Base-by-base conservation (phyloP, 345 rosid species). In the Alliaria petiolata region DNA sequence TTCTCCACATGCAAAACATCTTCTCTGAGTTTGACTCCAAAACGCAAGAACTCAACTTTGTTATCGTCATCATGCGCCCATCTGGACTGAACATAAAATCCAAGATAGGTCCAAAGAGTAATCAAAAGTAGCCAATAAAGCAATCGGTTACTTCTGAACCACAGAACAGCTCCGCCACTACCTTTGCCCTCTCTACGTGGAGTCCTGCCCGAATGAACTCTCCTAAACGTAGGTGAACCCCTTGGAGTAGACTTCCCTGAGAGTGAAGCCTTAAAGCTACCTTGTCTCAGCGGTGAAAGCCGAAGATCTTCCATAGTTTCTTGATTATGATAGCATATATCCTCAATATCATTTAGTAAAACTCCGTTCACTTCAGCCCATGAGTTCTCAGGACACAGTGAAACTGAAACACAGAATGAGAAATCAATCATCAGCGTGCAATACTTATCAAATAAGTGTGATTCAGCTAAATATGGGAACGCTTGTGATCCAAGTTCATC, bases 51-150 rank as follows among this genome's bases (percentile, higher is more conserved):
- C 44, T 91, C 88, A 70, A 79, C 78, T 30, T 88, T 76, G 20
- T 81, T 86, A 76, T 81, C 80, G 67, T 90, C 85, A 83, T 87
- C 93, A 77, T 93, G 98, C 57, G 98, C 98, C 98, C 98, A 93
- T 72, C 86, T 81, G 50, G 98, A 93, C 85, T 93, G 98, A 10
- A 91, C 88, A 67, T 87, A 89, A 68, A 93, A 93, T 42, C 96
- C 98, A 76, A 93, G 93, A 79, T 91, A 93, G 61, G 98, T 77
- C 97, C 98, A 93, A 5, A 93, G 90, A 75, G 98, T 89, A 69
- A 93, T 93, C 80, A 93, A 84, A 67, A 93, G 96, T 72, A 93
- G 75, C 98, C 98, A 93, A 40, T 89, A 91, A 28, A 93, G 79
- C 71, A 93, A 50, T 5, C 92, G 81, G 82, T 80, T 89, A 72